A percentile compares a stretch with the other conserved stretches of the same genome.
Evolutionary conservation across 2,329 filamentous ascomycete genomes (phyloP).

Genomic region (Cercospora beticola): DNA sequence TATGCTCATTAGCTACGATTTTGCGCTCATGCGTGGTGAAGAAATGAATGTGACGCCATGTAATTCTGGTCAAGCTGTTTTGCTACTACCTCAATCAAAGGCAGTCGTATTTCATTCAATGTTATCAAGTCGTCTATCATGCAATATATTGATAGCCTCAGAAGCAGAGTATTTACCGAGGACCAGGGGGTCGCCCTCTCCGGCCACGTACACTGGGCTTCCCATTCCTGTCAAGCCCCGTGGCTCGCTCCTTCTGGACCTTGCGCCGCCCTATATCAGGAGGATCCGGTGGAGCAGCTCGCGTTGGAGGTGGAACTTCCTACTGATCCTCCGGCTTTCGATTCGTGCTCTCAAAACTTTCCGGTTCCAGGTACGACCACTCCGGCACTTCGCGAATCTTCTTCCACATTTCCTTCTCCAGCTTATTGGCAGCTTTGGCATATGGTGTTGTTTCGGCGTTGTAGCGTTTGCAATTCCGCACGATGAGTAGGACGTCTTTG

Average conservation of each 20-base stretch:
- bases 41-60: too few relatives aligned
- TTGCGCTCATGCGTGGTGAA: too few relatives aligned
- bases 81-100: background rate
- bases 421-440: conserved; percentile 88
- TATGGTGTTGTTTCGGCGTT: conserved; percentile 96
- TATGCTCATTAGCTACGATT: too few relatives aligned
- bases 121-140: background rate
- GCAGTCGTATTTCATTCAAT: background rate
- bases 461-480: conserved; percentile 92
- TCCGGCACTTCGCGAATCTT: conserved; percentile 89
- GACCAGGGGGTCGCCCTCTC: background rate
- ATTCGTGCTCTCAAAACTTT: conserved; percentile 38
- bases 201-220: background rate
- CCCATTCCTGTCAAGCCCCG: background rate
- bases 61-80: too few relatives aligned
- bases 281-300: background rate
- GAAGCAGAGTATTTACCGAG: background rate
- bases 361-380: conserved; percentile 58
- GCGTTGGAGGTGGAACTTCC: conserved; percentile 6
- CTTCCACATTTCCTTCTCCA: conserved; percentile 94
- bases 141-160: background rate
- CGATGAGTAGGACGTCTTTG: conserved; percentile 81
- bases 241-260: background rate
- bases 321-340: conserved; percentile 26
- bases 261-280: background rate